Conservation (phyloP, 2,329 filamentous ascomycete genomes). For the Neurospora sp. region DNA sequence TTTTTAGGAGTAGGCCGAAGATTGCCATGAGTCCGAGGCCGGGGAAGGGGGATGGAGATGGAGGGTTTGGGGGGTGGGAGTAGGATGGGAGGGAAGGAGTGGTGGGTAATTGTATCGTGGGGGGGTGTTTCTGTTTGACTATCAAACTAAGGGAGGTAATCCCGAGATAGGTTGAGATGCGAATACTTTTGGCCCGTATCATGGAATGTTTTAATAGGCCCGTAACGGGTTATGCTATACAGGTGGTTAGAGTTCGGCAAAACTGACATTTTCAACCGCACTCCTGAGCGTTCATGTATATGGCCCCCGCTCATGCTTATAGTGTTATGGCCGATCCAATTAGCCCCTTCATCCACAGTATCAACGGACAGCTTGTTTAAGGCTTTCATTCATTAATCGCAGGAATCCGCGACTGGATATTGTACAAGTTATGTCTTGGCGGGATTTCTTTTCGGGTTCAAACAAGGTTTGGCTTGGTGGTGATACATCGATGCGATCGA, state of each 20-base stretch:
- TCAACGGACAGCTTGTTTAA: background rate
- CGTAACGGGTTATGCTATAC: background rate
- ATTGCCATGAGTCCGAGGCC: slow-evolving; percentile 66
- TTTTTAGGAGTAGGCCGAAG: slow-evolving; percentile 77
- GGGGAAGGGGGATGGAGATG: slow-evolving; percentile 18
- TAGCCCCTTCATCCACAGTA: background rate
- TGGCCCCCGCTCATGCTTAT: background rate
- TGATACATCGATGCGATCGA: background rate
- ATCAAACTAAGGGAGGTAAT: background rate
- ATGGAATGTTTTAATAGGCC: no score
- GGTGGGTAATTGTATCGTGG: background rate
- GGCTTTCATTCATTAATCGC: background rate
- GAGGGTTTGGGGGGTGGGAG: slow-evolving; percentile 3
- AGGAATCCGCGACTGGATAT: background rate
- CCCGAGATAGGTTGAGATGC: background rate
- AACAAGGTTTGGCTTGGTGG: background rate
- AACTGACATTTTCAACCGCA: no score
- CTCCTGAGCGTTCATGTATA: background rate
- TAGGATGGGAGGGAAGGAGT: background rate
- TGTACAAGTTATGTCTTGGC: background rate
- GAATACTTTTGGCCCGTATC: background rate
- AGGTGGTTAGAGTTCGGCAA: no score
- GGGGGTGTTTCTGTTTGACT: background rate
- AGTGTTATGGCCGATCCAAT: background rate
- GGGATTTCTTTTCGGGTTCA: background rate